Evolutionary conservation across 2,329 filamentous ascomycete genomes (phyloP), one percentile per base, ranked within the genome.

Genomic region (Xylogone sp.): DNA sequence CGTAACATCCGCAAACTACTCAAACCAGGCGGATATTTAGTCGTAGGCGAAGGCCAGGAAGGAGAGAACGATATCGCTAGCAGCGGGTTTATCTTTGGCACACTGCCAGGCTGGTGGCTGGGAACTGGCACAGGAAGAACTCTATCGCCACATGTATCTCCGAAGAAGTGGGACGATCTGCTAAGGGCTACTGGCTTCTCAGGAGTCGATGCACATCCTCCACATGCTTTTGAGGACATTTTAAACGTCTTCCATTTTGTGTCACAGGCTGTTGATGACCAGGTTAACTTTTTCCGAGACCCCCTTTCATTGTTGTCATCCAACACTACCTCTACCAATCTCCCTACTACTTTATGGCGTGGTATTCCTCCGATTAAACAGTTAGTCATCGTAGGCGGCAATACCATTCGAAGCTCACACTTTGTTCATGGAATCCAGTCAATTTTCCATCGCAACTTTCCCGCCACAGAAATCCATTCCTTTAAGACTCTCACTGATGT

Each of bases 21-120:
- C 0, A 71, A 68, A 20, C 71, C 76, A 0, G 74, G 71, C 1
- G 77, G 77, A 0, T 69, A 72, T 34, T 60, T 81, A 0, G 34
- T 79, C 1, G 44, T 78, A 0, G 52, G 72, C 4, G 77, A 81
- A 52, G 55, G 72, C 2, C 65, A 61, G 13, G 34, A 49, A 34
- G 46, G 24, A 10, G 27, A 31, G 2, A 10, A 5, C 8, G 16
- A n/a, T 8, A 24, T 43, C 6, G 21, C 12, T 43, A 29, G 12
- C 7, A 16, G 19, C 13, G 51, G 51, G 1, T 48, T 52, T 10
- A 29, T 52, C 1, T 46, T 55, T 3, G 42, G 39, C 21, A 27
- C 21, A 18, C 21, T 52, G 8, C 48, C 53, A 7, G 55, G 51
- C n/a, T 59, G 56, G 55, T 59, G 58, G 58, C 9, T 42, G 13